phyloP scores from a whole-genome alignment of 352 stramenopile genomes.

The Phytophthora pisi region DNA sequence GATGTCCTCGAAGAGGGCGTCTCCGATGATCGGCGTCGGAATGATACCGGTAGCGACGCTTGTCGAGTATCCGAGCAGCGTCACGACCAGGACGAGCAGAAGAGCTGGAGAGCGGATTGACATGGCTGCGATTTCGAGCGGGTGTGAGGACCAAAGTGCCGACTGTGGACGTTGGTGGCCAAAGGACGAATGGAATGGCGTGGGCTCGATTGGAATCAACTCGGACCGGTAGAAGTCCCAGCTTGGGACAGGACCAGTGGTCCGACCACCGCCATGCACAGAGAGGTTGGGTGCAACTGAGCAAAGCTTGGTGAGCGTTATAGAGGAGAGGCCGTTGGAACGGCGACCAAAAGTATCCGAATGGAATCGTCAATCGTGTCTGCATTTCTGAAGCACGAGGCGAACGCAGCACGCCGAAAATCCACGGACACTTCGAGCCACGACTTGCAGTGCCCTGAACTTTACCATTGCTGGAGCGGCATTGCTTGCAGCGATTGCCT shows the following conservation, averaged over 20 bases:
- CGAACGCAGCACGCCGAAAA: slow-evolving; percentile 14
- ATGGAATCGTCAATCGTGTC: slow-evolving; percentile 17
- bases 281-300: slow-evolving; percentile 3
- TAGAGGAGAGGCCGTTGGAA: slow-evolving; percentile 22
- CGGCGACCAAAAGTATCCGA: slow-evolving; percentile 11
- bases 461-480: neutral
- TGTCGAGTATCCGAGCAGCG: slow-evolving; percentile 14
- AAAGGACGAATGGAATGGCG: slow-evolving; percentile 33
- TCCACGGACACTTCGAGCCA: neutral
- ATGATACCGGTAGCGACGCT: slow-evolving; percentile 20
- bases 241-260: neutral
- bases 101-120: neutral
- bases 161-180: slow-evolving; percentile 3
- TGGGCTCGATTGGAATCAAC: neutral
- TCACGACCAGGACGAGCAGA: slow-evolving; percentile 16
- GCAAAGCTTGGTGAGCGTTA: slow-evolving; percentile 34
- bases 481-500: neutral
- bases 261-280: neutral
- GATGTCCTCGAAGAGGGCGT: slow-evolving; percentile 30
- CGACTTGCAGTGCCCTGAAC: slow-evolving; percentile 1
- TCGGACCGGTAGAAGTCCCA: neutral
- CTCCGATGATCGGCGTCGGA: slow-evolving; percentile 25
- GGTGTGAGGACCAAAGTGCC: neutral
- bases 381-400: neutral
- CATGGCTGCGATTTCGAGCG: slow-evolving; percentile 8